Conservation (phyloP, 2,329 filamentous ascomycete species). For the Talaromyces sp. region DNA sequence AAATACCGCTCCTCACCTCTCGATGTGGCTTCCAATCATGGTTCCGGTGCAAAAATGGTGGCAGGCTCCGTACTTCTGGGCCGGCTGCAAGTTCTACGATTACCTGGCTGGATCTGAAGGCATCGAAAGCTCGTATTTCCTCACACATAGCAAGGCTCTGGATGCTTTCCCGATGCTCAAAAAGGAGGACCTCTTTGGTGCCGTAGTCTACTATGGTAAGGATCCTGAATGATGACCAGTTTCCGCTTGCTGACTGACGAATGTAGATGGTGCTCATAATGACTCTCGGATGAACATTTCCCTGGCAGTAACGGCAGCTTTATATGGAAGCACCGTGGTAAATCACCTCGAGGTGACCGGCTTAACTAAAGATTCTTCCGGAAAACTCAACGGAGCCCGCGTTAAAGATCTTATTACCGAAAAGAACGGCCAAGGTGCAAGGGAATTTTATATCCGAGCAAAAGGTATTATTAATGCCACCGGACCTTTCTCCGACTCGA, state of each 20-base stretch:
- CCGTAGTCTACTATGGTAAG: constrained; percentile 75
- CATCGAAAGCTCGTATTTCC: constrained; percentile 83
- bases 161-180: constrained; percentile 88
- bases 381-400: constrained; percentile 67
- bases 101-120: constrained; percentile 79
- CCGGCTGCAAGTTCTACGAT: constrained; percentile 74
- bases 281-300: constrained; percentile 91
- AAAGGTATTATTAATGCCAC: constrained; percentile 86
- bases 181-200: constrained; percentile 70
- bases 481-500: constrained; percentile 79
- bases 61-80: constrained; percentile 72
- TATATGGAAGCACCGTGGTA: constrained; percentile 76
- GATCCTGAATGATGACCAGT: constrained; percentile 5
- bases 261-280: constrained; percentile 76
- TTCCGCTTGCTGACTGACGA: constrained; percentile 8
- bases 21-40: constrained; percentile 76
- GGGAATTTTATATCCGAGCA: constrained; percentile 67
- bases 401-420: constrained; percentile 67
- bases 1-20: constrained; percentile 76
- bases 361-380: constrained; percentile 68
- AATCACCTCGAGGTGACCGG: constrained; percentile 79
- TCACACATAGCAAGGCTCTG: constrained; percentile 78
- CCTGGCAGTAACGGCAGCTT: constrained; percentile 79
- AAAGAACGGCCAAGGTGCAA: constrained; percentile 55
- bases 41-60: constrained; percentile 78